phyloP scores from a whole-genome alignment of 805 yeast species.

The Metschnikowia santaceciliae region DNA sequence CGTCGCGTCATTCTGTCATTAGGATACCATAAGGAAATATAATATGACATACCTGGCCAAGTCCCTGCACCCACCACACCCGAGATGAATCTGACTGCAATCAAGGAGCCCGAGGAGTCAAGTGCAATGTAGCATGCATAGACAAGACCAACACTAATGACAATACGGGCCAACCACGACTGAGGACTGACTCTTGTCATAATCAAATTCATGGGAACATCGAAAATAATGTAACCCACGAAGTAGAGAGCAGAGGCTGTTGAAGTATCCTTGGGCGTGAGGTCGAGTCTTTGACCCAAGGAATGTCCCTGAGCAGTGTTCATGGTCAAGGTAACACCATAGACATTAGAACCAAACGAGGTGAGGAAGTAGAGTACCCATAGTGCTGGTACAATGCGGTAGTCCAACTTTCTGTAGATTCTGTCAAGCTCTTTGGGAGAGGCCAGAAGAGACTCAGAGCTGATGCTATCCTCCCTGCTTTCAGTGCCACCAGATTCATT shows the following conservation, averaged over 20 bases:
- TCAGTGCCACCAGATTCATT: slow-evolving; percentile 4
- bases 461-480: slow-evolving; percentile 10
- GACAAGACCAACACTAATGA: slow-evolving; percentile 71
- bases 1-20: slow-evolving; percentile 69
- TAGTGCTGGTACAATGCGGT: slow-evolving; percentile 73
- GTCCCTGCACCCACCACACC: slow-evolving; percentile 83
- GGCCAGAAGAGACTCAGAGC: slow-evolving; percentile 3
- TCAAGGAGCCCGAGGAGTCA: slow-evolving; percentile 52
- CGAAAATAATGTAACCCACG: slow-evolving; percentile 80
- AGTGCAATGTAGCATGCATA: slow-evolving; percentile 71
- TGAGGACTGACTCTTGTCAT: slow-evolving; percentile 87
- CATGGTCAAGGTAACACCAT: slow-evolving; percentile 80
- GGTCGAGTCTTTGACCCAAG: slow-evolving; percentile 44
- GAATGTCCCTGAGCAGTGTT: slow-evolving; percentile 61
- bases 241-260: slow-evolving; percentile 77
- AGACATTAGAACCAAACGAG: slow-evolving; percentile 73
- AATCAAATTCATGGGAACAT: slow-evolving; percentile 80
- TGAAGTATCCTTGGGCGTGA: slow-evolving; percentile 56
- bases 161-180: slow-evolving; percentile 77
- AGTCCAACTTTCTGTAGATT: slow-evolving; percentile 60
- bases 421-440: slow-evolving; percentile 37
- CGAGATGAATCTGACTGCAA: slow-evolving; percentile 66
- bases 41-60: slow-evolving; percentile 89
- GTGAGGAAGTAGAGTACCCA: slow-evolving; percentile 78
- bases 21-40: slow-evolving; percentile 82